phyloP scores from a whole-genome alignment of 2,329 filamentous ascomycete genomes.

The Cladosporium velox region DNA sequence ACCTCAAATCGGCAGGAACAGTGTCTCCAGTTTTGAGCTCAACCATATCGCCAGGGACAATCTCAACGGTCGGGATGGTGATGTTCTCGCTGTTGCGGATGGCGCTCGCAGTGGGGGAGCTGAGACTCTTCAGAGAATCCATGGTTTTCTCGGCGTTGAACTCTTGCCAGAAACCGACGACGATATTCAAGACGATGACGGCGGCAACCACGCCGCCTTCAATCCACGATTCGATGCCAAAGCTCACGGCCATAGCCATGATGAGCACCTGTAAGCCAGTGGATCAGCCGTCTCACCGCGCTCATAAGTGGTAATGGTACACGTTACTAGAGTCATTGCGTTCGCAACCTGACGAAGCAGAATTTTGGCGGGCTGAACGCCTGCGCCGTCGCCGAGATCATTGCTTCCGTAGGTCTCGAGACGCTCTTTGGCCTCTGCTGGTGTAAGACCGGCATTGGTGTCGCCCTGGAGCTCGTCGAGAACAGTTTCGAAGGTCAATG shows the following conservation, averaged over 20 bases:
- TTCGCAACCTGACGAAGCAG: conserved; percentile 72
- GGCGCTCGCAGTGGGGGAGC: conserved; percentile 49
- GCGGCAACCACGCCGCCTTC: conserved; percentile 51
- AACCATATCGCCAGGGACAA: conserved; percentile 52
- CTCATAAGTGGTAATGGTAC: conserved; percentile 12
- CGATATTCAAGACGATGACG: conserved; percentile 49
- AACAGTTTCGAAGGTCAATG: conserved; percentile 55
- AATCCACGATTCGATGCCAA: conserved; percentile 50
- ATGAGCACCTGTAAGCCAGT: conserved; percentile 44
- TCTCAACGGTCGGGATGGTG: conserved; percentile 44
- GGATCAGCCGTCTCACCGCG: conserved; percentile 21
- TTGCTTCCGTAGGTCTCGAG: conserved; percentile 67
- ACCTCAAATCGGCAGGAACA: conserved; percentile 54
- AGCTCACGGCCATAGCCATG: conserved; percentile 51
- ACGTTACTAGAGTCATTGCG: conserved; percentile 65
- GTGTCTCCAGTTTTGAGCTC: conserved; percentile 52
- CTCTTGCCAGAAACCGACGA: conserved; percentile 51
- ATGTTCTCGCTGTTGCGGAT: conserved; percentile 48
- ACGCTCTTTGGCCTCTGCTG: conserved; percentile 60
- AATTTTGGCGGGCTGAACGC: conserved; percentile 71
- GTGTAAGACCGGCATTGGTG: conserved; percentile 66
- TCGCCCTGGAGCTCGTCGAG: conserved; percentile 62
- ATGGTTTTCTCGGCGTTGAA: conserved; percentile 53
- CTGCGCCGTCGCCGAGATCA: conserved; percentile 68
- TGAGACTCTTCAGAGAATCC: conserved; percentile 50